phyloP scores from a whole-genome alignment of 305 asterid genomes.

The Solanum hybrid region DNA sequence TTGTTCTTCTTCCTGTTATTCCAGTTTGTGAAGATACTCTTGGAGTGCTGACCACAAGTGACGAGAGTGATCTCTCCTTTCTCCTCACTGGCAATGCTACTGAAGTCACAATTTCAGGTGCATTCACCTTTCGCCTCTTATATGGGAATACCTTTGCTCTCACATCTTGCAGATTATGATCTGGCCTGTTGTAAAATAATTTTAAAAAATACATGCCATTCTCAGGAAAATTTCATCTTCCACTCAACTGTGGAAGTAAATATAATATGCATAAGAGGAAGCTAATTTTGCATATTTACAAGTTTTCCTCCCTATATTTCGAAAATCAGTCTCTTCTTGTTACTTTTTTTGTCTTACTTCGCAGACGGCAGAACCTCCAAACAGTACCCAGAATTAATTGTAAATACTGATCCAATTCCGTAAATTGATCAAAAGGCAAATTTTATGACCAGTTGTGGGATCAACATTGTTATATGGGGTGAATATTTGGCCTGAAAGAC shows the following conservation, averaged over 20 bases:
- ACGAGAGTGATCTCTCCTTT: constrained; percentile 93
- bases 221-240: neutral
- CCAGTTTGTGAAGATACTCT: constrained; percentile 79
- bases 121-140: constrained; percentile 61
- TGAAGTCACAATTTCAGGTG: constrained; percentile 62
- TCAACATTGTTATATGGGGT: neutral
- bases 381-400: neutral
- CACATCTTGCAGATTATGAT: constrained; percentile 86
- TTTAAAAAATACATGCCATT: neutral
- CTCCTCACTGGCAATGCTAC: constrained; percentile 73
- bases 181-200: constrained; percentile 47
- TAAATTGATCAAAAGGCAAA: neutral
- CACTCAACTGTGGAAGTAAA: neutral
- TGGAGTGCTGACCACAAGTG: constrained; percentile 90
- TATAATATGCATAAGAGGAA: neutral
- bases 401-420: neutral
- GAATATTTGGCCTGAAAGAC: neutral
- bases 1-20: constrained; percentile 89
- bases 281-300: neutral
- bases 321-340: neutral
- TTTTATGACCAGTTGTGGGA: neutral
- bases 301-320: neutral
- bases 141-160: constrained; percentile 83
- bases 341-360: neutral
- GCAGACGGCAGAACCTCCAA: neutral